A percentile compares a stretch with the other conserved stretches of the same genome.
Conservation (phyloP, 306 rosid genomes). For the Mimosa bimucronata region DNA sequence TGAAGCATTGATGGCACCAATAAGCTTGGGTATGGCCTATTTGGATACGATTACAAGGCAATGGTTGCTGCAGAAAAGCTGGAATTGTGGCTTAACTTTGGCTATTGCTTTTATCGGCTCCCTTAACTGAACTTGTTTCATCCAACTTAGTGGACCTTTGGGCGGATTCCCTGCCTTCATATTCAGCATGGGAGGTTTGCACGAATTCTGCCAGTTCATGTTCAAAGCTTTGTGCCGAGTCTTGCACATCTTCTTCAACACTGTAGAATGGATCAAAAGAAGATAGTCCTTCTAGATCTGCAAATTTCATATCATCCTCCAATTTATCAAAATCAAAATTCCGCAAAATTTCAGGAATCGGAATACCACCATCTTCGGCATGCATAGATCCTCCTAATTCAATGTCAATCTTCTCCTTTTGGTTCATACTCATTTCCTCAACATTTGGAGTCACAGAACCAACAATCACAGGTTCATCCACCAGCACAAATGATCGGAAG, state of each 20-base stretch:
- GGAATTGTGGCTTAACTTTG: slow-evolving; percentile 42
- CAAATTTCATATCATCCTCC: slow-evolving; percentile 53
- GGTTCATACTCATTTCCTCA: slow-evolving; percentile 45
- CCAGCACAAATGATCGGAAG: slow-evolving; percentile 58
- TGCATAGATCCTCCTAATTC: slow-evolving; percentile 85
- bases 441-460: slow-evolving; percentile 54
- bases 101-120: slow-evolving; percentile 40
- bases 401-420: slow-evolving; percentile 77
- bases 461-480: slow-evolving; percentile 54
- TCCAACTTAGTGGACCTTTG: slow-evolving; percentile 37
- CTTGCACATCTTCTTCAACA: slow-evolving; percentile 53
- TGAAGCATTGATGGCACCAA: slow-evolving; percentile 36
- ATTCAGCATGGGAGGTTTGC: slow-evolving; percentile 40
- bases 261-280: slow-evolving; percentile 57
- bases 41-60: slow-evolving; percentile 33
- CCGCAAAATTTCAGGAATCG: slow-evolving; percentile 66
- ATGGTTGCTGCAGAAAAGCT: slow-evolving; percentile 38
- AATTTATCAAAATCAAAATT: slow-evolving; percentile 62
- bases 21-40: slow-evolving; percentile 29
- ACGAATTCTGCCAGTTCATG: slow-evolving; percentile 37
- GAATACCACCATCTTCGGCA: slow-evolving; percentile 52
- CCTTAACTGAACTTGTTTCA: slow-evolving; percentile 34
- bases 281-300: slow-evolving; percentile 49
- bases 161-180: slow-evolving; percentile 44
- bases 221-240: slow-evolving; percentile 46